Conservation (phyloP, 768 basidiomycete genomes). For the Naematelia aurantialba region DNA sequence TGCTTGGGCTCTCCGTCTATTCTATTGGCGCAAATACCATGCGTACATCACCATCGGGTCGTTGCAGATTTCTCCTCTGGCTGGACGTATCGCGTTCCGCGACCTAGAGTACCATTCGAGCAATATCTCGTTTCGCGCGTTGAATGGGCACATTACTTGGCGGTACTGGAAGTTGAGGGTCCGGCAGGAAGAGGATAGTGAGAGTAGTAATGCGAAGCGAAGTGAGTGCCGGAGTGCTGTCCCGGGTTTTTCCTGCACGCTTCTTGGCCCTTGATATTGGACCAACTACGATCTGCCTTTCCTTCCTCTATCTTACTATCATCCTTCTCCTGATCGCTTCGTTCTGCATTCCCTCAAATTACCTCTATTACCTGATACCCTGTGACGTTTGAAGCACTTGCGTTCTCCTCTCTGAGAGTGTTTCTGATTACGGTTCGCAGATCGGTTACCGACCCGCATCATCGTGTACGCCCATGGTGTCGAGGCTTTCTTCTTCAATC, state of each 20-base stretch:
- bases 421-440: too few relatives aligned
- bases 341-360: too few relatives aligned
- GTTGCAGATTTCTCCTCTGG: constrained; percentile 83
- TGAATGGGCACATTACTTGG: constrained; percentile 85
- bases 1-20: constrained; percentile 63
- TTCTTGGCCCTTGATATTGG: too few relatives aligned
- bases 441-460: constrained; percentile 66
- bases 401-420: too few relatives aligned
- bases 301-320: background rate
- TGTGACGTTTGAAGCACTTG: too few relatives aligned
- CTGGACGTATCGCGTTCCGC: constrained; percentile 81
- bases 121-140: constrained; percentile 79
- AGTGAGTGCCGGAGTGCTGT: constrained; percentile 16
- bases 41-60: constrained; percentile 84
- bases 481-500: constrained; percentile 91
- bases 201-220: constrained; percentile 24
- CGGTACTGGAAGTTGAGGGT: constrained; percentile 87
- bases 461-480: constrained; percentile 75
- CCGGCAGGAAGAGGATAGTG: constrained; percentile 57
- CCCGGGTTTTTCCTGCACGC: too few relatives aligned
- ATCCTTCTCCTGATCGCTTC: background rate
- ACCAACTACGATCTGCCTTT: too few relatives aligned
- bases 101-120: constrained; percentile 85
- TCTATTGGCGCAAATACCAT: constrained; percentile 72
- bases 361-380: too few relatives aligned